Percentiles rank a stretch among this genome's conserved stretches.
Evolutionary conservation across 2,329 filamentous ascomycete genomes (phyloP).

Genomic region (Domatiomyces catenatus): DNA sequence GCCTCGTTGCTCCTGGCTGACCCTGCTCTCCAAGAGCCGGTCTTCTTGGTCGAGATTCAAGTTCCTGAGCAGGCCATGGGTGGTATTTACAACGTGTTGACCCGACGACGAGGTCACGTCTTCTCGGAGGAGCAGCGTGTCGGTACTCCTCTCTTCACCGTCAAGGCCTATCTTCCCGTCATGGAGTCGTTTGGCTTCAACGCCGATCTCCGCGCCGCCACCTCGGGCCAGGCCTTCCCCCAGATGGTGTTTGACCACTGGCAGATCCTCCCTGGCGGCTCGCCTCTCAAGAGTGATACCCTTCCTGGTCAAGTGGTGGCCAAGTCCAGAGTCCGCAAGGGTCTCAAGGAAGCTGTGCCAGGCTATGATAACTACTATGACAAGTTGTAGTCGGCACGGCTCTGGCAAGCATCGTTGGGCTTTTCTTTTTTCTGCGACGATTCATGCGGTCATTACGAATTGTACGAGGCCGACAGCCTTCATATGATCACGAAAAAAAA

Average conservation of each 20-base stretch:
- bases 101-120: constrained; percentile 95
- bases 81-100: constrained; percentile 99
- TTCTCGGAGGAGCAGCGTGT: constrained; percentile 97
- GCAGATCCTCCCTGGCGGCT: constrained; percentile 89
- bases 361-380: constrained; percentile 68
- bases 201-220: constrained; percentile 83
- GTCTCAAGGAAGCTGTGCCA: constrained; percentile 91
- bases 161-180: constrained; percentile 94
- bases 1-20: constrained; percentile 81
- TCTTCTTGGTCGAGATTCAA: constrained; percentile 99
- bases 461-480: not conserved
- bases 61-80: constrained; percentile 98
- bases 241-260: constrained; percentile 98
- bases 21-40: constrained; percentile 83
- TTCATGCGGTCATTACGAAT: not conserved
- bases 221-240: constrained; percentile 96
- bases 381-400: constrained; percentile 60
- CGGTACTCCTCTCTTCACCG: constrained; percentile 97
- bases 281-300: constrained; percentile 64
- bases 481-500: constrained; percentile 3
- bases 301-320: constrained; percentile 72
- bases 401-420: not conserved
- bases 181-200: constrained; percentile 99
- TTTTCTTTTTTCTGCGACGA: not conserved
- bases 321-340: constrained; percentile 97